Base-by-base conservation (phyloP, 1,284 basidiomycete species). In the Neonothopanus nambi region DNA sequence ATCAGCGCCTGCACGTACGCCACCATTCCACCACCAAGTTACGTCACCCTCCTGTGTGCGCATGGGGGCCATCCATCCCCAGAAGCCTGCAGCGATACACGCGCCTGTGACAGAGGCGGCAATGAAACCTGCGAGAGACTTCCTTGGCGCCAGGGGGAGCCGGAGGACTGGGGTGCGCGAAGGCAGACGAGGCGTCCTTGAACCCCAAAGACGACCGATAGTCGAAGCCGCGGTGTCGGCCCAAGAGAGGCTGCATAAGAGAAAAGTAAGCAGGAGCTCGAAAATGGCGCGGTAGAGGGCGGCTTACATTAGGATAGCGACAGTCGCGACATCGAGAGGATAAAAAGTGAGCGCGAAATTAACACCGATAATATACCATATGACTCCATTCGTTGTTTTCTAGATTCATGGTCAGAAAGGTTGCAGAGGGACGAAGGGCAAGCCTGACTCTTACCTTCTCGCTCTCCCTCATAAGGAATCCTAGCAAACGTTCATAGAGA, bases 201-300 rank as follows among this genome's bases (percentile, higher is more conserved):
- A 73, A 18, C 94, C 94, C 69, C 86, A 94, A 38, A 94, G 76
- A 21, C 96, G 87, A 38, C 96, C 96, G 57, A 98, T 79, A 5
- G 93, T 94, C 3, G 95, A 97, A 0, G 96, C 96, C 13, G 92
- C 85, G 0, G 96, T 98, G 72, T 99, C 96, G 3, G 93, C 95
- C 93, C 96, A 98, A 24, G 95, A 95, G 41, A 99, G 85, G 57
- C 92, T 95, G 64, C 44, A 51, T 30, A 53, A 56, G 15, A 7
- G 37, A 49, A 26, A n/a, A 24, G 44, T 45, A 33, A 36, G 40
- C 38, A 42, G 17, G 43, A 47, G 37, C 30, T 15, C 15, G n/a
- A 42, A 8, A 48, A 26, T 24, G 17, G 54, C 46, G 41, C 38
- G 33, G 30, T 44, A 33, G 33, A 41, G 36, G 47, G 53, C 52